Conservation (phyloP, 345 rosid species). For the Cardamine occulta region DNA sequence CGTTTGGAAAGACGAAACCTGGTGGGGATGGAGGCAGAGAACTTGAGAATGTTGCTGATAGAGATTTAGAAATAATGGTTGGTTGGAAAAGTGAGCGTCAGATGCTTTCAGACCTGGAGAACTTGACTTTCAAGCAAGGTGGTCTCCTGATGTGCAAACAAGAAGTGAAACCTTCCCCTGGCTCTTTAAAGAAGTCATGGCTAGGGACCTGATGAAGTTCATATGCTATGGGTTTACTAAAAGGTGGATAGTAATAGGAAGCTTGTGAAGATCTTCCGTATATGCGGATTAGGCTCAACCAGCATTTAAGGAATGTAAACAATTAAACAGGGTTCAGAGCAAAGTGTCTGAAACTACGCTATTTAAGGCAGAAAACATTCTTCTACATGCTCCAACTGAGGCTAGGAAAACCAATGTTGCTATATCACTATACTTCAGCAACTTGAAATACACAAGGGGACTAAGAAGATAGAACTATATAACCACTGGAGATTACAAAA, state of each 20-base stretch:
- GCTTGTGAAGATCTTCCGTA: constrained; percentile 77
- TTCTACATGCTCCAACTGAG: constrained; percentile 96
- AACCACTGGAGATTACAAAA: constrained; percentile 78
- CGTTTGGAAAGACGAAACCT: constrained; percentile 80
- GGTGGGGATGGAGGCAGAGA: constrained; percentile 68
- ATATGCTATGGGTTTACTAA: constrained; percentile 79
- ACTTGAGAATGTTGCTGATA: constrained; percentile 64
- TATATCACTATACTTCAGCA: constrained; percentile 94
- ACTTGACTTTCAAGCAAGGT: constrained; percentile 81
- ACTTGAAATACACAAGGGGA: constrained; percentile 63
- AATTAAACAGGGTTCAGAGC: constrained; percentile 93
- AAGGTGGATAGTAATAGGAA: constrained; percentile 62
- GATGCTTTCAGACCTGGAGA: constrained; percentile 83
- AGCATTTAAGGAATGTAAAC: constrained; percentile 92
- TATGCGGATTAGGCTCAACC: constrained; percentile 94
- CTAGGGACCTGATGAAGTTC: constrained; percentile 94
- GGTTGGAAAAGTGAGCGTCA: constrained; percentile 87
- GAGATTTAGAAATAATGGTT: constrained; percentile 73
- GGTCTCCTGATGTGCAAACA: constrained; percentile 90
- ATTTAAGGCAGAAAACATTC: constrained; percentile 73
- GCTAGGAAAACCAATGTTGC: constrained; percentile 99
- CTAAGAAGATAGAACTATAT: constrained; percentile 62
- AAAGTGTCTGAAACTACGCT: constrained; percentile 86
- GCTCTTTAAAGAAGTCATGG: constrained; percentile 64
- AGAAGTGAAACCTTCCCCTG: constrained; percentile 77